Evolutionary conservation across 2,329 filamentous ascomycete species (phyloP).

Genomic region (Neofusicoccum sp.): DNA sequence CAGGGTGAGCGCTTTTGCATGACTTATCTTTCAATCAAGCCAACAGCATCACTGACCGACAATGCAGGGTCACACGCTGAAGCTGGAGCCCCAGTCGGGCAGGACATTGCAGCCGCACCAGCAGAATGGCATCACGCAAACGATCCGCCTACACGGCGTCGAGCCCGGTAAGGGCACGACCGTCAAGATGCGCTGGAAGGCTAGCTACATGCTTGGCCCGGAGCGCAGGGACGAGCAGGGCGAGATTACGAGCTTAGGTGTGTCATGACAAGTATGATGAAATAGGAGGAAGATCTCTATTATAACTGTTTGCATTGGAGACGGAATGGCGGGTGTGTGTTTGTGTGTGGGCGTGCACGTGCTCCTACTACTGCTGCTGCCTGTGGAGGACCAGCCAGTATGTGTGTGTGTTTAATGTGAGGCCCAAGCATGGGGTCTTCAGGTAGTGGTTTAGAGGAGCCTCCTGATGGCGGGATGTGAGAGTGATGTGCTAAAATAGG

Average conservation of each 20-base stretch:
- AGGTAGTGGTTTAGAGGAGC: no score
- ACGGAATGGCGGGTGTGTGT: no score
- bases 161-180: slow-evolving; percentile 71
- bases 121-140: slow-evolving; percentile 78
- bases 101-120: slow-evolving; percentile 72
- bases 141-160: slow-evolving; percentile 76
- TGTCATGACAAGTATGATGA: slow-evolving; percentile 40
- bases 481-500: no score
- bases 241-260: slow-evolving; percentile 76
- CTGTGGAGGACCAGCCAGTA: not conserved
- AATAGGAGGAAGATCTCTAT: not conserved
- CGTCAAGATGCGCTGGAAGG: slow-evolving; percentile 90
- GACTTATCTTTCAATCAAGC: not conserved
- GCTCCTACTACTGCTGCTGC: no score
- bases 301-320: not conserved
- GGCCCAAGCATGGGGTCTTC: no score
- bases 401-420: no score
- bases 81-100: slow-evolving; percentile 83
- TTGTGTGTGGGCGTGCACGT: not conserved
- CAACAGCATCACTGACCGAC: not conserved
- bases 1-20: slow-evolving; percentile 61
- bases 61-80: slow-evolving; percentile 74
- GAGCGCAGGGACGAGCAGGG: slow-evolving; percentile 75
- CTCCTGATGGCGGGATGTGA: no score
- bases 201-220: slow-evolving; percentile 72